These are phyloP conservation scores for Davidsoniella virescens DNA, from an alignment of 2,329 filamentous ascomycete genomes.

Conservation along the genomic window DNA sequence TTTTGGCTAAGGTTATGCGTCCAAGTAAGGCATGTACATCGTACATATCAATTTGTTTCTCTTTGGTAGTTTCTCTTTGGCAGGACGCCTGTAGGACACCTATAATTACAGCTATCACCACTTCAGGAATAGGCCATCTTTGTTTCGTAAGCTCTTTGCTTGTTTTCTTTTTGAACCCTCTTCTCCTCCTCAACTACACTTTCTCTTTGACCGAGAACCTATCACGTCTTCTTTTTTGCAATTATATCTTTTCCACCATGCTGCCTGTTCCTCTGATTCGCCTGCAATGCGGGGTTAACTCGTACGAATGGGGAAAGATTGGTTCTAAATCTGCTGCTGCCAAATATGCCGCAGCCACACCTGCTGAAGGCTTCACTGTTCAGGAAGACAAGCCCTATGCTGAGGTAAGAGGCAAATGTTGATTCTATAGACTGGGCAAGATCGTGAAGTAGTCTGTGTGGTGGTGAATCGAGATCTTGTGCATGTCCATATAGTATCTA, in stretches of 20 bases:
- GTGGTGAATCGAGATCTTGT: too few relatives aligned
- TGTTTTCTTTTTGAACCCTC: not conserved
- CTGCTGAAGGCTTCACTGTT: slow-evolving; percentile 56
- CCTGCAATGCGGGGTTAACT: slow-evolving; percentile 85
- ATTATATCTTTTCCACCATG: slow-evolving; percentile 11
- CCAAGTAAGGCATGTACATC: too few relatives aligned
- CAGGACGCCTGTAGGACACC: too few relatives aligned
- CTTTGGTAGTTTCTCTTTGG: too few relatives aligned
- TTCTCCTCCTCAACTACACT: not conserved
- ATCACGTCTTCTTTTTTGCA: not conserved
- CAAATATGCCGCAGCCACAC: slow-evolving; percentile 73
- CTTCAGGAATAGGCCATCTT: too few relatives aligned
- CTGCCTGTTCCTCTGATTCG: slow-evolving; percentile 72
- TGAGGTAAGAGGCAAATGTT: slow-evolving; percentile 41
- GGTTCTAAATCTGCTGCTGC: slow-evolving; percentile 77
- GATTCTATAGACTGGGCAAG: too few relatives aligned
- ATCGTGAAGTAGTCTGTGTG: too few relatives aligned
- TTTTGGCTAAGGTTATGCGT: too few relatives aligned
- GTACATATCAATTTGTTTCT: too few relatives aligned
- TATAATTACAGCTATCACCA: too few relatives aligned
- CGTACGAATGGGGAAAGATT: slow-evolving; percentile 97
- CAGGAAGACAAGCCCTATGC: slow-evolving; percentile 84
- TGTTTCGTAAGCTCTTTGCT: not conserved
- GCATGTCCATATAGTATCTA: too few relatives aligned
- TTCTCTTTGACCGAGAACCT: not conserved